These are phyloP conservation scores for Hyphopichia wangnamkhiaoensis DNA, from an alignment of 1,139 yeast genomes.

Conservation along the genomic window DNA sequence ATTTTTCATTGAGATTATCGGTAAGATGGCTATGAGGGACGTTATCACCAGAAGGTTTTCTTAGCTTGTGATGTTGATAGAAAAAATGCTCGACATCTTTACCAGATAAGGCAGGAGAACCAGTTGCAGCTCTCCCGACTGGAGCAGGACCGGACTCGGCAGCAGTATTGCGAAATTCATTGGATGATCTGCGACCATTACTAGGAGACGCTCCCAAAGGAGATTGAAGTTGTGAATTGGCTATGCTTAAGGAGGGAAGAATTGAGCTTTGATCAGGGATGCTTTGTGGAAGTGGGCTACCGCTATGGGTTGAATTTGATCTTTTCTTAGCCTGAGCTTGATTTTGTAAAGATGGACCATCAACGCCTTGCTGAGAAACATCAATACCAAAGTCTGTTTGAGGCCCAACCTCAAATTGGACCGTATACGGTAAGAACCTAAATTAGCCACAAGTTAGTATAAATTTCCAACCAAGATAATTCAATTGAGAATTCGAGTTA, in stretches of 20 bases:
- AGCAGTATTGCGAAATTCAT: background rate
- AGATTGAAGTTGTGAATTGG: constrained; percentile 18
- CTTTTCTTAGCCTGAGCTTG: constrained; percentile 1
- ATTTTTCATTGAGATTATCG: constrained; percentile 19
- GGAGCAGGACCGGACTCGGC: constrained; percentile 7
- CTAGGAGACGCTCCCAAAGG: constrained; percentile 18
- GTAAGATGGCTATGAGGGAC: constrained; percentile 12
- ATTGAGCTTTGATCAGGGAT: constrained; percentile 17
- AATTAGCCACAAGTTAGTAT: constrained; percentile 17
- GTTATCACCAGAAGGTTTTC: constrained; percentile 10
- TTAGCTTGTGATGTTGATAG: constrained; percentile 18
- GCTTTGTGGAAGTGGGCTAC: constrained; percentile 1
- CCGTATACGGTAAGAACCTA: constrained; percentile 72
- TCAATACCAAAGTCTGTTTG: constrained; percentile 11
- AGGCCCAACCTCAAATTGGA: constrained; percentile 58
- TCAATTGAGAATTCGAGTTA: constrained; percentile 14
- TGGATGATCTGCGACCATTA: constrained; percentile 2
- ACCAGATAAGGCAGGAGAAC: constrained; percentile 7
- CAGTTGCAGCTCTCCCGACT: constrained; percentile 13
- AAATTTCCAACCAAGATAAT: constrained; percentile 6
- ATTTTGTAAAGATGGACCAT: constrained; percentile 8
- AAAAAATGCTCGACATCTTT: constrained; percentile 34
- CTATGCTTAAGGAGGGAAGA: constrained; percentile 20
- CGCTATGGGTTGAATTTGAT: background rate
- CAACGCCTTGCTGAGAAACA: constrained; percentile 6